Base-by-base conservation (phyloP, 805 yeast species). In the Phaffomyces opuntiae region DNA sequence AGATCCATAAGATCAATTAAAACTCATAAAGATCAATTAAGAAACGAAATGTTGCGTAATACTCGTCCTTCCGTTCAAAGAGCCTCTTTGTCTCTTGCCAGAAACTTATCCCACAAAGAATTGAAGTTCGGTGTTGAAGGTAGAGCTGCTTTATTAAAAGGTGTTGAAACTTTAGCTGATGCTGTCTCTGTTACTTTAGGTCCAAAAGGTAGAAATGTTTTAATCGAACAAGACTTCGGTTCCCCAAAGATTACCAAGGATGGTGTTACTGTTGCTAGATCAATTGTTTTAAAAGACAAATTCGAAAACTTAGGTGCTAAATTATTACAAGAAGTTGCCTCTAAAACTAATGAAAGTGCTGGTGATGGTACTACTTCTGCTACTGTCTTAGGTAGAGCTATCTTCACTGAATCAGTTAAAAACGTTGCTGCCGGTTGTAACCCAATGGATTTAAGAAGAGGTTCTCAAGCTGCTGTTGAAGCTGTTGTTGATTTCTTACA, bases 321-420 rank as follows among this genome's bases (percentile, higher is more conserved):
- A 72, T 77, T 91, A 56, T 73, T 91, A 63, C 98, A 91, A 71
- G 98, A 93, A 66, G 98, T 93, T 53, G 98, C 99, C 46, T 82
- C 96, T 59, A 93, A 88, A 80, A 91, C 99, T 63, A 91, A 91
- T 70, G 98, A 91, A 73, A 78, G 86, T 59, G 98, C 99, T 50
- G 99, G 99, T 74, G 99, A 91, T 63, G 99, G 99, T 73, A 91
- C 99, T 57, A 91, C 99, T 40, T 85, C 96, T 43, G 98, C 99
- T 60, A 91, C 99, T 46, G 95, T 91, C 47, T 77, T 91, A 59
- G 98, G 97, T 60, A 85, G 96, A 70, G 87, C 96, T 50, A 91
- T 91, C 59, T 93, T 91, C 78, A 86, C 96, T 53, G 98, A 91
- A 71, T 81, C 95, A 31, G 97, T 91, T 50, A 93, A 91, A 78